phyloP scores from a whole-genome alignment of 345 rosid species.

The Mallotus nudiflorus region DNA sequence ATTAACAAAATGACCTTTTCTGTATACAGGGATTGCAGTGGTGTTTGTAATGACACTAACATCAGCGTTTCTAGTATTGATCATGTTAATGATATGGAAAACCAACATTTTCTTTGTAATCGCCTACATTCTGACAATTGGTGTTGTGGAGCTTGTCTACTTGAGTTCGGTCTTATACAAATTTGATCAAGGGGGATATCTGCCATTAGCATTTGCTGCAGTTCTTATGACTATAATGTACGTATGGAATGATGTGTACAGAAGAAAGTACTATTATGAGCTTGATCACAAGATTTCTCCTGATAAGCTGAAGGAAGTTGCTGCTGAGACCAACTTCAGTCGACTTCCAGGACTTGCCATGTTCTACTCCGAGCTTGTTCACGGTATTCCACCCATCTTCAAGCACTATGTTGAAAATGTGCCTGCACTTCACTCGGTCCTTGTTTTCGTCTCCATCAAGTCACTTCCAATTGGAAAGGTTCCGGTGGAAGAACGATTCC shows the following conservation, averaged over 20 bases:
- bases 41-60: slow-evolving; percentile 53
- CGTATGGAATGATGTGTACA: slow-evolving; percentile 46
- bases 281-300: slow-evolving; percentile 47
- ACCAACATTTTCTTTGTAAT: slow-evolving; percentile 35
- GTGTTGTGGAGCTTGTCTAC: slow-evolving; percentile 36
- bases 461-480: slow-evolving; percentile 46
- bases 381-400: slow-evolving; percentile 51
- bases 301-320: slow-evolving; percentile 34
- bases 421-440: slow-evolving; percentile 43
- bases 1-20: background rate
- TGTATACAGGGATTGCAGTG: slow-evolving; percentile 49
- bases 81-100: slow-evolving; percentile 60
- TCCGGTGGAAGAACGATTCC: slow-evolving; percentile 40
- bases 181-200: slow-evolving; percentile 50
- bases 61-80: slow-evolving; percentile 43
- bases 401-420: slow-evolving; percentile 47
- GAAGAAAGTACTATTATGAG: slow-evolving; percentile 46
- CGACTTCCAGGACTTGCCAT: slow-evolving; percentile 51
- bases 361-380: slow-evolving; percentile 53
- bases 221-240: slow-evolving; percentile 44
- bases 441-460: slow-evolving; percentile 50
- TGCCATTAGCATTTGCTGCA: slow-evolving; percentile 46
- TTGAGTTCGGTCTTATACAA: slow-evolving; percentile 60
- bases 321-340: background rate
- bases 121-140: slow-evolving; percentile 31